These are phyloP conservation scores for Chlamydomonas incerta DNA, from an alignment of 139 green algal species.

Conservation along the genomic window DNA sequence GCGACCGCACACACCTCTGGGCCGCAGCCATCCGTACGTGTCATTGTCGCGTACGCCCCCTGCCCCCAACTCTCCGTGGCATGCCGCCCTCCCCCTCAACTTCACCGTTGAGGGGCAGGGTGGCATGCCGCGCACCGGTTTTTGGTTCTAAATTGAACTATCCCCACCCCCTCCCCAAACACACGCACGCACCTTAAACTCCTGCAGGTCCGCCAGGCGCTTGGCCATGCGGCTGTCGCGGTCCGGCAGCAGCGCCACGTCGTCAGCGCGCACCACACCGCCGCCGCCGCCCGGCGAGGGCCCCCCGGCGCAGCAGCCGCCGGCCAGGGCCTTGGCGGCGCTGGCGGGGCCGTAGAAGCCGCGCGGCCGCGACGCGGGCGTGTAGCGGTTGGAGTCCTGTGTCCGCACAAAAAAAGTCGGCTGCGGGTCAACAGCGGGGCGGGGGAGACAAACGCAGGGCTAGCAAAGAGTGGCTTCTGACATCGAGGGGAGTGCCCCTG, in stretches of 20 bases:
- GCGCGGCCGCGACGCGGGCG: neutral
- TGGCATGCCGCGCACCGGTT: neutral
- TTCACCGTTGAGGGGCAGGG: neutral
- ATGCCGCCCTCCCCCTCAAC: neutral
- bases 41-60: too few species aligned
- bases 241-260: neutral
- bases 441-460: too few species aligned
- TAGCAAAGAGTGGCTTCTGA: neutral
- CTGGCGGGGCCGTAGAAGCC: neutral
- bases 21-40: too few species aligned
- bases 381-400: neutral
- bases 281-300: neutral
- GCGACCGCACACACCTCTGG: neutral
- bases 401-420: too few species aligned
- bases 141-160: neutral
- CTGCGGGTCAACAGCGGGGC: too few species aligned
- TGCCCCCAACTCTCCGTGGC: too few species aligned
- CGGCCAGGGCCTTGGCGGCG: neutral
- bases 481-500: neutral
- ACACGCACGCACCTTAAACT: constrained; percentile 22
- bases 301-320: neutral
- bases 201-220: constrained; percentile 3
- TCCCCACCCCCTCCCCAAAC: neutral
- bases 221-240: constrained; percentile 2
- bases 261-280: constrained; percentile 22